Percentiles rank a stretch among this genome's conserved stretches.
phyloP scores from a whole-genome alignment of 1,139 yeast genomes.

The Ogataea hybrid region DNA sequence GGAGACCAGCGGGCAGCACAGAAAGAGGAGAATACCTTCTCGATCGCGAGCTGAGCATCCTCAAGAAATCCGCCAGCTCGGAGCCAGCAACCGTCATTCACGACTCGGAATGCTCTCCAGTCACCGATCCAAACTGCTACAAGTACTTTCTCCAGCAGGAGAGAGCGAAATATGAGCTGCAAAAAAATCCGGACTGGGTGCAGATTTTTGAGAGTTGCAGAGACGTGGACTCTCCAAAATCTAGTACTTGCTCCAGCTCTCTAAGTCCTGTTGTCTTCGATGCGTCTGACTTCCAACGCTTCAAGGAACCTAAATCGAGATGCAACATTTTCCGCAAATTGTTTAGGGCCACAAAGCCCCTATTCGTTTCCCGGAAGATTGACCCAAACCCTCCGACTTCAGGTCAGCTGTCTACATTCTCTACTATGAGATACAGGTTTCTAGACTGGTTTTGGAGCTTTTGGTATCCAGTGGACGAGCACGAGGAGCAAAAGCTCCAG shows the following conservation, averaged over 20 bases:
- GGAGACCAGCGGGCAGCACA: conserved; percentile 16
- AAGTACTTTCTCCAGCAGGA: conserved; percentile 15
- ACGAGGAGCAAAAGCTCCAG: background rate
- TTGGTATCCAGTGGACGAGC: conserved; percentile 23
- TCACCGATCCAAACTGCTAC: conserved; percentile 14
- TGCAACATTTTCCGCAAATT: conserved; percentile 3
- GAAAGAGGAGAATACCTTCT: conserved; percentile 14
- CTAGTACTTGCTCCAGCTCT: background rate
- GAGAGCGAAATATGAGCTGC: background rate
- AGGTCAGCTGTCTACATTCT: conserved; percentile 10
- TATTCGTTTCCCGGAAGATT: conserved; percentile 7
- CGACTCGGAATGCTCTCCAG: conserved; percentile 2
- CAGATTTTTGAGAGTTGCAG: conserved; percentile 14
- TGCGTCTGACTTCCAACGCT: background rate
- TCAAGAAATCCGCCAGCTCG: conserved; percentile 12
- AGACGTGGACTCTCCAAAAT: background rate
- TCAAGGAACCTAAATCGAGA: conserved; percentile 2
- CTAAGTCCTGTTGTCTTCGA: background rate
- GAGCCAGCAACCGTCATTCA: conserved; percentile 16
- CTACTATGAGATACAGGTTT: conserved; percentile 14
- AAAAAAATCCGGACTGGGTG: conserved; percentile 16
- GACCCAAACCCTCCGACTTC: conserved; percentile 6
- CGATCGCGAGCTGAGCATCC: conserved; percentile 16
- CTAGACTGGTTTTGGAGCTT: conserved; percentile 24
- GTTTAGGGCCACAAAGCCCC: conserved; percentile 3